A percentile compares a stretch with the other conserved stretches of the same genome.
Conservation (phyloP, 768 basidiomycete genomes). For the Podaxis sp. region DNA sequence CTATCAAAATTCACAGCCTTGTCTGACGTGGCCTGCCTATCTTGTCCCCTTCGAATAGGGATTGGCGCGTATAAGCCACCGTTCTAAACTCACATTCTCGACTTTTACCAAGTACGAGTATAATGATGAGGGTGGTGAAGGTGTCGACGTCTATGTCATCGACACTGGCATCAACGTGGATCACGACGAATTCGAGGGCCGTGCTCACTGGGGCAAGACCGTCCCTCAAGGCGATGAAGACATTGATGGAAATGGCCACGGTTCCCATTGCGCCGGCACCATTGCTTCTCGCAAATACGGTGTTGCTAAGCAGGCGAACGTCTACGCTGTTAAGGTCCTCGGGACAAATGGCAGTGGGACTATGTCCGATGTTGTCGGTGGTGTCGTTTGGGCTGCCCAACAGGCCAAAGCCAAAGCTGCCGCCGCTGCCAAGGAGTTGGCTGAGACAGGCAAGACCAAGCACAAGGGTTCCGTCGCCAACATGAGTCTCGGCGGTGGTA, state of each 20-base stretch:
- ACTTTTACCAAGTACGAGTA: slow-evolving; percentile 87
- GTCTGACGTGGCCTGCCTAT: slow-evolving; percentile 13
- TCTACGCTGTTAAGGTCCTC: slow-evolving; percentile 90
- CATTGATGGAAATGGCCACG: slow-evolving; percentile 93
- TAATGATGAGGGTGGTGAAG: slow-evolving; percentile 72
- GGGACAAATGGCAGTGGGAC: slow-evolving; percentile 93
- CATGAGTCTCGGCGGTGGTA: slow-evolving; percentile 97
- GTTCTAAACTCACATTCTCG: slow-evolving; percentile 65
- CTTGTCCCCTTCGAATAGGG: slow-evolving; percentile 51
- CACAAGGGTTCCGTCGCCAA: slow-evolving; percentile 97
- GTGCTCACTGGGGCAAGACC: slow-evolving; percentile 92
- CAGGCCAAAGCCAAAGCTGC: slow-evolving; percentile 50
- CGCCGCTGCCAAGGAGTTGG: slow-evolving; percentile 64
- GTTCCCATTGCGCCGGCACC: slow-evolving; percentile 93
- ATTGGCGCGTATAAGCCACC: slow-evolving; percentile 92
- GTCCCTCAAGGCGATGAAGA: slow-evolving; percentile 82
- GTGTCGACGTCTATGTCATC: slow-evolving; percentile 89
- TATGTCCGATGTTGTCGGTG: slow-evolving; percentile 91
- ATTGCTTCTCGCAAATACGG: slow-evolving; percentile 93
- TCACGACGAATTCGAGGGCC: slow-evolving; percentile 86
- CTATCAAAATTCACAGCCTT: neutral
- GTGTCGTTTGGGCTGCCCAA: slow-evolving; percentile 77
- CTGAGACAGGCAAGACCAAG: slow-evolving; percentile 69
- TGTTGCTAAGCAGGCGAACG: slow-evolving; percentile 90
- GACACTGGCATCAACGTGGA: slow-evolving; percentile 88